phyloP scores from a whole-genome alignment of 1,139 yeast genomes.

The Fermentozyma sake region DNA sequence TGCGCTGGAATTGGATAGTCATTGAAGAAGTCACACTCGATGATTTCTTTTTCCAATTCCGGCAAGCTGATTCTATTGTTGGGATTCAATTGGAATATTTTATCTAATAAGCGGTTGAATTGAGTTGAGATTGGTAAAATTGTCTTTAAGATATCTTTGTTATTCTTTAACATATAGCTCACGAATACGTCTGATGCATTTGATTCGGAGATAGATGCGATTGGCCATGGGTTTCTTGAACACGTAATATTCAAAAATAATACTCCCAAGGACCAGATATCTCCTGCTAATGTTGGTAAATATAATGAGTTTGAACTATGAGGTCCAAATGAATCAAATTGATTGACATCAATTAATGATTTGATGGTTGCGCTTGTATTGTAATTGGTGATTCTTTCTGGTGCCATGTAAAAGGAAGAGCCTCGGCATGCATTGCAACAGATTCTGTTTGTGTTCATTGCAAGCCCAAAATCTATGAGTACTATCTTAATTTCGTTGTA shows the following conservation, averaged over 20 bases:
- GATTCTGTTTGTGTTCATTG: slow-evolving; percentile 55
- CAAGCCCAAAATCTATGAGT: slow-evolving; percentile 83
- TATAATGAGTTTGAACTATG: slow-evolving; percentile 21
- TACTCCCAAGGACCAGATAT: slow-evolving; percentile 86
- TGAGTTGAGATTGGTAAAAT: slow-evolving; percentile 67
- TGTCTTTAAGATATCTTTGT: slow-evolving; percentile 22
- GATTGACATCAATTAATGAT: slow-evolving; percentile 26
- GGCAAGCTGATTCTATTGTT: slow-evolving; percentile 53
- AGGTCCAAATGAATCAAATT: slow-evolving; percentile 17
- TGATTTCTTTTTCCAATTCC: slow-evolving; percentile 39
- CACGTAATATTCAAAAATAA: slow-evolving; percentile 76
- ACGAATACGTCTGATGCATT: slow-evolving; percentile 51
- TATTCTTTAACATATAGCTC: slow-evolving; percentile 33
- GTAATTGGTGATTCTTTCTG: slow-evolving; percentile 65
- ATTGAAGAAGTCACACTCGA: slow-evolving; percentile 37
- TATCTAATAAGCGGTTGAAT: slow-evolving; percentile 50
- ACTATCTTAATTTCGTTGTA: slow-evolving; percentile 56
- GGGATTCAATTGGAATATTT: slow-evolving; percentile 61
- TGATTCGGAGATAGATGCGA: slow-evolving; percentile 54
- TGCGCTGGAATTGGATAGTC: slow-evolving; percentile 13
- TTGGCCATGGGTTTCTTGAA: slow-evolving; percentile 88
- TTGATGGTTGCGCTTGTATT: slow-evolving; percentile 28
- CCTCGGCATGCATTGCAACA: slow-evolving; percentile 81
- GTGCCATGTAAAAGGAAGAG: slow-evolving; percentile 89
- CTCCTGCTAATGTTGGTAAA: slow-evolving; percentile 74